Percentiles rank a stretch among this genome's conserved stretches.
Conservation (phyloP, 257 asterid species). For the Fraxinus americana region DNA sequence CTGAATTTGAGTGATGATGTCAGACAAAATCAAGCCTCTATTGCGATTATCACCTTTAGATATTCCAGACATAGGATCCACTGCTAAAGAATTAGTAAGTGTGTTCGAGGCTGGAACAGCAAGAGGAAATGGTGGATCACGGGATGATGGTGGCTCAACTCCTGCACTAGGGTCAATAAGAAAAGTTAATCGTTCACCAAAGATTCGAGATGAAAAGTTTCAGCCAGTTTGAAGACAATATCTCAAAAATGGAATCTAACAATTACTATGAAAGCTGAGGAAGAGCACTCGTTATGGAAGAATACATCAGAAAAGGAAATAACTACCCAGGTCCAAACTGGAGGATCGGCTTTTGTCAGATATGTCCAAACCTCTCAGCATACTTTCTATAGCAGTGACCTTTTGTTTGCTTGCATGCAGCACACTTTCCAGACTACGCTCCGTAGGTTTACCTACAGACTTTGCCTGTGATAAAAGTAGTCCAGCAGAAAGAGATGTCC, state of each 20-base stretch:
- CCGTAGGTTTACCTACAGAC: slow-evolving; percentile 62
- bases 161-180: slow-evolving; percentile 95
- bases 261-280: slow-evolving; percentile 11
- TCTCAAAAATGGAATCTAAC: slow-evolving; percentile 10
- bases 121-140: slow-evolving; percentile 97
- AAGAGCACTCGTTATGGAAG: slow-evolving; percentile 3
- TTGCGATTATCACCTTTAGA: slow-evolving; percentile 75
- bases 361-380: slow-evolving; percentile 87
- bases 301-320: slow-evolving; percentile 34
- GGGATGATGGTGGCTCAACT: slow-evolving; percentile 99
- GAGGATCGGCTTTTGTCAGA: slow-evolving; percentile 84
- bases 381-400: slow-evolving; percentile 96
- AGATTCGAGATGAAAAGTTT: slow-evolving; percentile 11
- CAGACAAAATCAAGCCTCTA: slow-evolving; percentile 87
- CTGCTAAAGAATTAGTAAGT: slow-evolving; percentile 52
- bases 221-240: slow-evolving; percentile 9
- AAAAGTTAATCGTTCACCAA: slow-evolving; percentile 44
- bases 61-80: slow-evolving; percentile 57
- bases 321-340: slow-evolving; percentile 98
- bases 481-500: slow-evolving; percentile 71
- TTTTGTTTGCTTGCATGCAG: slow-evolving; percentile 94
- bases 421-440: slow-evolving; percentile 96
- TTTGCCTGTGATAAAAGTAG: slow-evolving; percentile 73
- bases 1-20: slow-evolving; percentile 90
- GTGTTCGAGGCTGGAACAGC: slow-evolving; percentile 95